These are phyloP conservation scores for Phytophthora niederhauseri DNA, from an alignment of 352 stramenopile genomes.

Conservation along the genomic window DNA sequence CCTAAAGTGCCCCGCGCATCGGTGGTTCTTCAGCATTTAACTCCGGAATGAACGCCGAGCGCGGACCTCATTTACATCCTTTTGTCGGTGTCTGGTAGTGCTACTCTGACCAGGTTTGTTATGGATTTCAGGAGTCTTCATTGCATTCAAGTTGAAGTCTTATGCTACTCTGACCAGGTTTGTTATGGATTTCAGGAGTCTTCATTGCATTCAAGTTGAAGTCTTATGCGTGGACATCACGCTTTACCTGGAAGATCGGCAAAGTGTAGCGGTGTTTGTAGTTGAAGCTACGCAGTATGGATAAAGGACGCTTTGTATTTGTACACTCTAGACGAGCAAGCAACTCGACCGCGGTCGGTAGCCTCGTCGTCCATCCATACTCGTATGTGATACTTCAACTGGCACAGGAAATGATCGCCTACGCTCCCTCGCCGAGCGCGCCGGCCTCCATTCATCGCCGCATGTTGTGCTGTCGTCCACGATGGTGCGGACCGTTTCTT, in stretches of 20 bases:
- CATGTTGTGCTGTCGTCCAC: conserved; percentile 21
- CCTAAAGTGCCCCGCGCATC: conserved; percentile 6
- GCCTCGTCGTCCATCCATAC: conserved; percentile 10
- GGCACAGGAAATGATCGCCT: conserved; percentile 1
- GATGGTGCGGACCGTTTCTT: conserved; percentile 16
- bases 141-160: neutral
- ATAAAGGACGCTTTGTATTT: neutral
- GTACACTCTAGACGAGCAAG: conserved; percentile 19
- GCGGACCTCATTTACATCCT: conserved; percentile 29
- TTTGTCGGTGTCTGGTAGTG: conserved; percentile 11
- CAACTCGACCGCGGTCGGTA: conserved; percentile 2
- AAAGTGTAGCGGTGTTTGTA: no score
- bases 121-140: no score
- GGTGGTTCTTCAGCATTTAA: conserved; percentile 19
- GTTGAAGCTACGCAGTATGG: neutral
- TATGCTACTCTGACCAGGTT: neutral
- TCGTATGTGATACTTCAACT: conserved; percentile 16
- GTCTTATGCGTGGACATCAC: neutral
- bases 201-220: neutral
- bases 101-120: neutral
- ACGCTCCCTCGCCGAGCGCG: neutral
- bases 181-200: neutral
- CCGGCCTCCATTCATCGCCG: conserved; percentile 17
- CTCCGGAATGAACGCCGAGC: conserved; percentile 21
- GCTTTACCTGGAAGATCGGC: neutral